Conservation (phyloP, 1,139 yeast species). For the Candida sanyaensis region DNA sequence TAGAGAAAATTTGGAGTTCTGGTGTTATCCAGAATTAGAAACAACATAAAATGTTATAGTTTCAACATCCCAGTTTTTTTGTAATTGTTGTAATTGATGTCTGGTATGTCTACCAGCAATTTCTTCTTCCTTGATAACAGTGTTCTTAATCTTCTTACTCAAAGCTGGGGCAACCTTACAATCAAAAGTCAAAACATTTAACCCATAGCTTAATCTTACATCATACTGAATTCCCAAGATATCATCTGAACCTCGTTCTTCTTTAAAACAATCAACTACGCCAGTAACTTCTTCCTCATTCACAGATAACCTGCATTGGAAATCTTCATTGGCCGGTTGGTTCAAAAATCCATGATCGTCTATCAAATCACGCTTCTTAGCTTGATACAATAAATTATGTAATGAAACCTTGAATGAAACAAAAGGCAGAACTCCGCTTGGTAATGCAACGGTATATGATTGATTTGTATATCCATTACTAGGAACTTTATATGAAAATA, state of each 20-base stretch:
- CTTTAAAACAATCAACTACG: constrained; percentile 40
- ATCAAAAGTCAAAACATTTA: constrained; percentile 49
- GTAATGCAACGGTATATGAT: constrained; percentile 45
- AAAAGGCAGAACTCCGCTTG: constrained; percentile 45
- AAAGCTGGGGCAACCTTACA: constrained; percentile 46
- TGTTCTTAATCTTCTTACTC: constrained; percentile 34
- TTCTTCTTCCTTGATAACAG: constrained; percentile 23
- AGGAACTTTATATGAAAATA: constrained; percentile 48
- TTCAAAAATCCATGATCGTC: constrained; percentile 32
- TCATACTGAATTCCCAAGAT: constrained; percentile 46
- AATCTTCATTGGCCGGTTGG: constrained; percentile 38
- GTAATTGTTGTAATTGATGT: constrained; percentile 49
- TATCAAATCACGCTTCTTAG: constrained; percentile 33
- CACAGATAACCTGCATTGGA: constrained; percentile 44
- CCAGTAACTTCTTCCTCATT: constrained; percentile 51
- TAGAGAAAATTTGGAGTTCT: not conserved
- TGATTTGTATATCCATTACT: constrained; percentile 46
- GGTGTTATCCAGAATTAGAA: constrained; percentile 20
- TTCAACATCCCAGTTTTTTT: constrained; percentile 52
- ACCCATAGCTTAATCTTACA: constrained; percentile 48
- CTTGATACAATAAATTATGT: constrained; percentile 40
- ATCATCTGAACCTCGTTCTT: constrained; percentile 20
- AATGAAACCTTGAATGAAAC: constrained; percentile 46
- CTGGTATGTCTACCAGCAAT: constrained; percentile 47
- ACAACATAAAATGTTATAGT: constrained; percentile 36